Percentiles rank a stretch among this genome's conserved stretches.
phyloP scores from a whole-genome alignment of 352 stramenopile species.

The Phytopythium chamaehyphon region DNA sequence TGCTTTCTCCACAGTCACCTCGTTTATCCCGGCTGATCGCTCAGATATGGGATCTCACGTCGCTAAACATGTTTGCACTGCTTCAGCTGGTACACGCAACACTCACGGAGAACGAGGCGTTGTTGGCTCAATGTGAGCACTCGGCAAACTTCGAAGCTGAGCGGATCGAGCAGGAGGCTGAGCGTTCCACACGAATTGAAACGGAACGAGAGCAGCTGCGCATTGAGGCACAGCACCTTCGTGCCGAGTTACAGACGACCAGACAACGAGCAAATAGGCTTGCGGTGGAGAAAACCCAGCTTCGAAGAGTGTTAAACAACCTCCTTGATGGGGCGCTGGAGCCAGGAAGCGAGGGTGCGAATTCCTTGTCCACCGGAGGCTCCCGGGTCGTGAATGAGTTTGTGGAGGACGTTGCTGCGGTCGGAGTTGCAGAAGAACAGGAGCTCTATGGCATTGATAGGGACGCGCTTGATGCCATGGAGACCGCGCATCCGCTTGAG shows the following conservation, averaged over 20 bases:
- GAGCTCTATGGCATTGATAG: conserved; percentile 45
- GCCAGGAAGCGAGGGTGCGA: conserved; percentile 1
- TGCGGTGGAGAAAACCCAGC: conserved; percentile 44
- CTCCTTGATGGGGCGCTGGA: conserved; percentile 22
- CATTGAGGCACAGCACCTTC: conserved; percentile 29
- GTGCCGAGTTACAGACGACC: conserved; percentile 51
- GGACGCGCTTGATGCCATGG: conserved; percentile 24
- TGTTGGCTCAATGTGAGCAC: conserved; percentile 25
- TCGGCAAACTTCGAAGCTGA: conserved; percentile 29
- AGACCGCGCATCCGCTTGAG: conserved; percentile 46
- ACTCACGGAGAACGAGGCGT: conserved; percentile 27
- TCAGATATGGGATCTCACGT: conserved; percentile 62
- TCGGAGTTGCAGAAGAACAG: conserved; percentile 36
- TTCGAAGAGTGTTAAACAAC: conserved; percentile 34
- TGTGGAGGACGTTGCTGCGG: conserved; percentile 22
- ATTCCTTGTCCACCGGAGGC: background rate
- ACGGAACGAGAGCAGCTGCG: conserved; percentile 30
- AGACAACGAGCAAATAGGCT: conserved; percentile 43
- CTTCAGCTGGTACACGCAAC: conserved; percentile 39
- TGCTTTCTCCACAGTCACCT: conserved; percentile 44
- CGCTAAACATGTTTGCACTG: conserved; percentile 61
- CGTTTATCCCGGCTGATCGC: conserved; percentile 39
- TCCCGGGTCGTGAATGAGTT: background rate
- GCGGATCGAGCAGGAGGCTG: conserved; percentile 20
- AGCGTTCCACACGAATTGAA: conserved; percentile 28